phyloP scores from a whole-genome alignment of 257 asterid species.

The Schizonepeta tenuifolia region DNA sequence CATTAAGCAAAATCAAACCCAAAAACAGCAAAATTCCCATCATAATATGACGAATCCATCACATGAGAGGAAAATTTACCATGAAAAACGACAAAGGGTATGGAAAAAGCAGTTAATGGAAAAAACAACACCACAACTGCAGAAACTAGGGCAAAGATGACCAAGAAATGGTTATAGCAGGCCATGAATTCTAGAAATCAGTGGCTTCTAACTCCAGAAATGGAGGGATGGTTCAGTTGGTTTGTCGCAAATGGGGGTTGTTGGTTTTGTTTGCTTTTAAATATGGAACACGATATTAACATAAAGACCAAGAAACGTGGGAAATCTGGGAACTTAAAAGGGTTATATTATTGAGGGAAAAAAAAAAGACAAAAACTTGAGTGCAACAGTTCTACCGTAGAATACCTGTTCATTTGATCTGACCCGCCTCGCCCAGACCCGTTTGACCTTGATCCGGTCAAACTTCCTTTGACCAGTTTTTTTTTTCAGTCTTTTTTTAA shows the following conservation, averaged over 20 bases:
- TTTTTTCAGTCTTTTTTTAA: too few species aligned
- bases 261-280: not conserved
- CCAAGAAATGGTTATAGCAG: slow-evolving; percentile 29
- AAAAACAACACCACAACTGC: slow-evolving; percentile 34
- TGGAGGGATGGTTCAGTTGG: slow-evolving; percentile 8
- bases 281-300: not conserved
- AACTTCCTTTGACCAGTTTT: too few species aligned
- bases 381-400: too few species aligned
- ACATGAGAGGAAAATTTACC: slow-evolving; percentile 49
- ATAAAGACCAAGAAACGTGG: slow-evolving; percentile 28
- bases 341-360: not conserved
- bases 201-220: slow-evolving; percentile 18
- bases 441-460: too few species aligned
- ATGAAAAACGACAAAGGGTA: slow-evolving; percentile 85
- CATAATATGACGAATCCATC: slow-evolving; percentile 2
- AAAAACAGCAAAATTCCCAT: slow-evolving; percentile 3
- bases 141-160: slow-evolving; percentile 13
- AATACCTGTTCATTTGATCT: too few species aligned
- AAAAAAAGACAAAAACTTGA: too few species aligned
- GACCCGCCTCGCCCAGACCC: too few species aligned
- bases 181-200: slow-evolving; percentile 38
- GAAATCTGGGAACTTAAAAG: not conserved
- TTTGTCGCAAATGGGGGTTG: slow-evolving; percentile 16
- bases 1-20: not conserved
- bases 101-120: slow-evolving; percentile 48